Conservation (phyloP, 495 filamentous ascomycete species). For the Penicillium waksmanii region DNA sequence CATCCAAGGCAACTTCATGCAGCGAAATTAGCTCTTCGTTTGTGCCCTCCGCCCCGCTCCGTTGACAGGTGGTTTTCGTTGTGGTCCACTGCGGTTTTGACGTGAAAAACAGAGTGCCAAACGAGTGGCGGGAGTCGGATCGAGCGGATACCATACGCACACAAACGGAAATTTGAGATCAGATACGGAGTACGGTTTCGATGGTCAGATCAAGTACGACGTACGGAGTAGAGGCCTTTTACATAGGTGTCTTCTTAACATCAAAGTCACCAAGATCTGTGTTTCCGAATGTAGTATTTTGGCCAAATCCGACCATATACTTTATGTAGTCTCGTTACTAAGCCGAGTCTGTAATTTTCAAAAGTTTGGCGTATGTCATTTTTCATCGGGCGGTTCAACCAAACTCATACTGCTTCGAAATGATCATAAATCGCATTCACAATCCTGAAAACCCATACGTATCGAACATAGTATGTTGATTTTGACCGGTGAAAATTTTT, state of each 20-base stretch:
- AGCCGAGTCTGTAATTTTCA: not conserved
- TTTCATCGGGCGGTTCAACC: too few species aligned
- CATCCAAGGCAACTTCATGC: conserved; percentile 6
- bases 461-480: not conserved
- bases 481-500: conserved; percentile 34
- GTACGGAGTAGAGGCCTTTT: not conserved
- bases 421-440: too few species aligned
- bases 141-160: conserved; percentile 28
- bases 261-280: not conserved
- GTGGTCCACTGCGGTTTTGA: conserved; percentile 28
- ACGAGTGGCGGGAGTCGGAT: conserved; percentile 23
- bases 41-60: conserved; percentile 22
- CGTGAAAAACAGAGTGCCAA: conserved; percentile 24
- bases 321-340: conserved; percentile 5
- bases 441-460: not conserved
- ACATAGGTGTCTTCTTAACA: not conserved
- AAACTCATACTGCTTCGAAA: too few species aligned
- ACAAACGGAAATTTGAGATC: conserved; percentile 5
- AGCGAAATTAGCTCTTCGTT: conserved; percentile 1
- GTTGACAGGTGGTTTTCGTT: conserved; percentile 16
- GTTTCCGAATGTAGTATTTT: too few species aligned
- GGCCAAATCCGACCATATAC: too few species aligned
- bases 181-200: not conserved
- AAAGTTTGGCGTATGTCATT: not conserved
- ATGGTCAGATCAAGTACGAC: not conserved